A percentile compares a stretch with the other conserved stretches of the same genome.
These are phyloP conservation scores for Sapria himalayana DNA, from an alignment of 345 rosid species.

Conservation along the genomic window DNA sequence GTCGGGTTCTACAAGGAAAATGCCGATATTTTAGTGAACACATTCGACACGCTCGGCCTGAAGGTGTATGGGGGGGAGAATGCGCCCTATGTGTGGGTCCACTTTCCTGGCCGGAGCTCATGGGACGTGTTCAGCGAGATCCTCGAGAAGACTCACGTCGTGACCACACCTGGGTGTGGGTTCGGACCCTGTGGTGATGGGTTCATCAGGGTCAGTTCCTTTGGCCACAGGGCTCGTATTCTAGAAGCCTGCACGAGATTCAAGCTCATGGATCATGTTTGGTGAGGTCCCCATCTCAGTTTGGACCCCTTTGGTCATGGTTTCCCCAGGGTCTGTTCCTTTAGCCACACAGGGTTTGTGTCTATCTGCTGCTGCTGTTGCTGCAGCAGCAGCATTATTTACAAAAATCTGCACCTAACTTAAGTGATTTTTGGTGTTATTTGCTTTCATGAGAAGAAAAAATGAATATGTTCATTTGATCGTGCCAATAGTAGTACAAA, in stretches of 20 bases:
- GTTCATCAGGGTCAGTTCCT: constrained; percentile 74
- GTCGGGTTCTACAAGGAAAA: constrained; percentile 88
- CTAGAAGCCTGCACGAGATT: constrained; percentile 85
- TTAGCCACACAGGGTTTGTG: constrained; percentile 73
- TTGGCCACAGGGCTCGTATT: constrained; percentile 71
- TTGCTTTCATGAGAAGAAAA: no score
- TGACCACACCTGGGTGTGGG: constrained; percentile 89
- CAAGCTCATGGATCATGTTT: constrained; percentile 93
- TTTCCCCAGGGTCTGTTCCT: constrained; percentile 72
- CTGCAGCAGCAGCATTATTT: no score
- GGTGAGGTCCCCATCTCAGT: constrained; percentile 82
- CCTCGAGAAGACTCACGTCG: constrained; percentile 77
- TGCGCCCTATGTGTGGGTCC: constrained; percentile 93
- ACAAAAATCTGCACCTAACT: no score
- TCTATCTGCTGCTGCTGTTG: no score
- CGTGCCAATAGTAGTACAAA: no score
- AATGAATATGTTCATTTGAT: no score
- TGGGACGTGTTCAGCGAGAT: constrained; percentile 93
- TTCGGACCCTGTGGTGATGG: constrained; percentile 98
- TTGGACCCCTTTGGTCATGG: constrained; percentile 97
- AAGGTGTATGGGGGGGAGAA: constrained; percentile 70
- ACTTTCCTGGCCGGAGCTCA: constrained; percentile 87
- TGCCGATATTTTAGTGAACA: constrained; percentile 49
- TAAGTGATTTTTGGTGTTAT: no score
- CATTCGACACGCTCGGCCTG: constrained; percentile 71